Percentiles rank a stretch among this genome's conserved stretches.
Conservation (phyloP, 2,329 filamentous ascomycete species). For the Byssothecium circinans region DNA sequence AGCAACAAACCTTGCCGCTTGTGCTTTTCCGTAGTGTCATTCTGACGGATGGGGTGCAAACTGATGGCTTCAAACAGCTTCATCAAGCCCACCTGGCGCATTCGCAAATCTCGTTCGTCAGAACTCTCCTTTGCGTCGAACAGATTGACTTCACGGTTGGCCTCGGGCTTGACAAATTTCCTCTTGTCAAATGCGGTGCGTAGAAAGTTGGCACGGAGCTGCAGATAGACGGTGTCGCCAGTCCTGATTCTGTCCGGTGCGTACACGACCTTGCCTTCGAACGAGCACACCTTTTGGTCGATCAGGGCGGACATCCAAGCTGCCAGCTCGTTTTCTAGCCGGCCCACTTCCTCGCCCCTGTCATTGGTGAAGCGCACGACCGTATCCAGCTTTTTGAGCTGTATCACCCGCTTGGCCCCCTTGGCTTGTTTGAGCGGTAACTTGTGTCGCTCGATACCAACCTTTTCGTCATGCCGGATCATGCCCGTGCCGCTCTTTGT, state of each 20-base stretch:
- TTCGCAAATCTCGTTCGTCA: slow-evolving; percentile 79
- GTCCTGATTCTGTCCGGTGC: slow-evolving; percentile 81
- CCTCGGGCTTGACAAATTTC: slow-evolving; percentile 63
- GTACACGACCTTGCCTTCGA: slow-evolving; percentile 87
- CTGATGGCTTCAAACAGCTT: slow-evolving; percentile 89
- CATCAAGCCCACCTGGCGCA: slow-evolving; percentile 85
- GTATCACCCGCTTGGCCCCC: slow-evolving; percentile 50
- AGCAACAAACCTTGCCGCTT: slow-evolving; percentile 82
- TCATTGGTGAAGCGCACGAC: slow-evolving; percentile 87
- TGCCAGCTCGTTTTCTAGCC: slow-evolving; percentile 82
- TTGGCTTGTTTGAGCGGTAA: slow-evolving; percentile 58
- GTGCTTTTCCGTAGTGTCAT: slow-evolving; percentile 72
- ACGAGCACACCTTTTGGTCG: slow-evolving; percentile 84
- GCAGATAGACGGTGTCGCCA: slow-evolving; percentile 92
- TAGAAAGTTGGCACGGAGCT: slow-evolving; percentile 77
- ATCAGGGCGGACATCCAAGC: slow-evolving; percentile 90
- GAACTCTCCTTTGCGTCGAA: slow-evolving; percentile 84
- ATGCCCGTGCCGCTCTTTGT: slow-evolving; percentile 78
- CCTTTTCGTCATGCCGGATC: slow-evolving; percentile 77
- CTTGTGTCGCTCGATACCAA: slow-evolving; percentile 85
- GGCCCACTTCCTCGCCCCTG: slow-evolving; percentile 78
- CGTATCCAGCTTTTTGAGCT: slow-evolving; percentile 73
- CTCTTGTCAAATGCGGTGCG: slow-evolving; percentile 70
- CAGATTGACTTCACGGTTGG: slow-evolving; percentile 71
- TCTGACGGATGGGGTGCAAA: slow-evolving; percentile 73